Evolutionary conservation across 805 yeast genomes (phyloP).

Genomic region (Candida xyloterini): DNA sequence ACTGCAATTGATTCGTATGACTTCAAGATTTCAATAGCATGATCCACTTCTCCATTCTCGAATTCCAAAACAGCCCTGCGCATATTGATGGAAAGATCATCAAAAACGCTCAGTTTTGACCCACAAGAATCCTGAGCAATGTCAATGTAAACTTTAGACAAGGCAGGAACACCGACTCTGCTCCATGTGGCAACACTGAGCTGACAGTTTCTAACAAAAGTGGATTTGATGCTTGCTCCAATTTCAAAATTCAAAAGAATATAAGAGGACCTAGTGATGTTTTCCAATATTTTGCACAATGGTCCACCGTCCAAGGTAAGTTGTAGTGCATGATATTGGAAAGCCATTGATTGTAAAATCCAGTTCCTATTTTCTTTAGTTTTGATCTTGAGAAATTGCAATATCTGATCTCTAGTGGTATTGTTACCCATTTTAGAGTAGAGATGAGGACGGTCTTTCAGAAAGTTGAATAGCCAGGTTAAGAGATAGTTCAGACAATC

Average conservation of each 20-base stretch:
- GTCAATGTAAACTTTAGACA: conserved; percentile 47
- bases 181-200: conserved; percentile 48
- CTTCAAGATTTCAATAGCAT: conserved; percentile 37
- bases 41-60: conserved; percentile 40
- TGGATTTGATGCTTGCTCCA: conserved; percentile 29
- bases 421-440: conserved; percentile 34
- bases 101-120: conserved; percentile 34
- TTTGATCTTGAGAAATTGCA: conserved; percentile 57
- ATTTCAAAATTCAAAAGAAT: conserved; percentile 49
- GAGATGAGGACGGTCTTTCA: conserved; percentile 63
- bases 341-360: conserved; percentile 56
- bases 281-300: conserved; percentile 46
- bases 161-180: conserved; percentile 45
- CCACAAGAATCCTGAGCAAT: conserved; percentile 43
- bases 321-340: conserved; percentile 61
- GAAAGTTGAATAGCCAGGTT: conserved; percentile 70
- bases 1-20: conserved; percentile 26
- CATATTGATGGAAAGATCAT: conserved; percentile 37
- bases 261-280: conserved; percentile 54
- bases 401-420: conserved; percentile 59
- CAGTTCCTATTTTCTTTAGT: conserved; percentile 47
- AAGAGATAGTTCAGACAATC: conserved; percentile 68
- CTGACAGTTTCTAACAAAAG: conserved; percentile 47
- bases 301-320: conserved; percentile 50
- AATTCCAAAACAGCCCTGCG: conserved; percentile 39